Evolutionary conservation across 805 yeast genomes (phyloP).

Genomic region (Tetrapisispora nanseiensis): DNA sequence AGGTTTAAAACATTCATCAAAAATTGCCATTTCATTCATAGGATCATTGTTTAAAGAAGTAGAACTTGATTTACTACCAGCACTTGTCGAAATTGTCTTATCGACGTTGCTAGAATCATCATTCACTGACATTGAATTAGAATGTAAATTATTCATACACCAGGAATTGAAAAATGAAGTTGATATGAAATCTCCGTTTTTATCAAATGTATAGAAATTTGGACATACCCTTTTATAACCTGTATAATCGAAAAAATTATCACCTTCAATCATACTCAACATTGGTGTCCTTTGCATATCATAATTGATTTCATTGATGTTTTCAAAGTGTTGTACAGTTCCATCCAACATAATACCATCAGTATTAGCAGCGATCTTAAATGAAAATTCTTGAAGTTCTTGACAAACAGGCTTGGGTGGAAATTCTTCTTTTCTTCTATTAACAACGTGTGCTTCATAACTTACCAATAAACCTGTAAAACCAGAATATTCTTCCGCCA

Average conservation of each 20-base stretch:
- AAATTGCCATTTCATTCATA: conserved; percentile 12
- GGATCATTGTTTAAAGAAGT: not conserved
- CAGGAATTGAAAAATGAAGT: conserved; percentile 23
- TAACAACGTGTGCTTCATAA: conserved; percentile 9
- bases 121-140: not conserved
- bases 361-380: not conserved
- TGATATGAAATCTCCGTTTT: conserved; percentile 27
- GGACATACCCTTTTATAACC: conserved; percentile 26
- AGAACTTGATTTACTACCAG: not conserved
- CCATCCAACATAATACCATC: not conserved
- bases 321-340: conserved; percentile 13
- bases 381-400: conserved; percentile 1
- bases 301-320: conserved; percentile 14
- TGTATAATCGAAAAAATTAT: conserved; percentile 24
- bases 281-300: conserved; percentile 16
- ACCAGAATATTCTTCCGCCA: conserved; percentile 17
- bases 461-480: conserved; percentile 13
- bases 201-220: conserved; percentile 24
- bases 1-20: conserved; percentile 14
- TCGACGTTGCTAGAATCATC: not conserved
- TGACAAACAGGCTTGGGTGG: not conserved
- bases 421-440: conserved; percentile 5
- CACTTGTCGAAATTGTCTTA: not conserved
- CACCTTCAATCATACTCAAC: conserved; percentile 20
- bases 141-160: not conserved